phyloP scores from a whole-genome alignment of 2,329 filamentous ascomycete genomes.

The Colletotrichum orchidophilum region DNA sequence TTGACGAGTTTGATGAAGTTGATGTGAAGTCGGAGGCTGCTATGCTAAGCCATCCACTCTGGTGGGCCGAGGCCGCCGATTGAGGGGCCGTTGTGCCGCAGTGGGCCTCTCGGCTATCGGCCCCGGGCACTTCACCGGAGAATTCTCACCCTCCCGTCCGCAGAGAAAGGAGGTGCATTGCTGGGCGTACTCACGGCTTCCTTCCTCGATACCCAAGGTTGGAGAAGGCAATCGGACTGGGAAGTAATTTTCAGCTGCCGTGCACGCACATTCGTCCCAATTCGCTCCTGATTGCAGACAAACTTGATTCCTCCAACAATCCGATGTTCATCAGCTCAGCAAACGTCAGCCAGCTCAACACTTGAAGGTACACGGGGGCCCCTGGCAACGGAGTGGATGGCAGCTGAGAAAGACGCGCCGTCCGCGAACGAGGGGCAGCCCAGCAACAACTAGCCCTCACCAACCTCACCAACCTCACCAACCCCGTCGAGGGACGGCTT shows the following conservation, averaged over 20 bases:
- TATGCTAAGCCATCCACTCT: slow-evolving; percentile 3
- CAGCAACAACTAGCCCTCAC: neutral
- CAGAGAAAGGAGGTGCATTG: neutral
- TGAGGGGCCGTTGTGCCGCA: neutral
- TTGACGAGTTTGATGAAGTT: neutral
- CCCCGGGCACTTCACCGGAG: neutral
- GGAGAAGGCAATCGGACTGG: neutral
- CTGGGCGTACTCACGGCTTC: neutral
- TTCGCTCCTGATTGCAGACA: neutral
- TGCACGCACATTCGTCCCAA: neutral
- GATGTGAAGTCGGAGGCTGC: slow-evolving; percentile 1
- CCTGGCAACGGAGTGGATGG: neutral
- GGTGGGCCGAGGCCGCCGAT: neutral
- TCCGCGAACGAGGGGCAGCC: neutral
- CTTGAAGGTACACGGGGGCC: neutral
- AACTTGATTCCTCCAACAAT: neutral
- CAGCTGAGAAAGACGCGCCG: neutral
- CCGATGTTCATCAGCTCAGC: slow-evolving; percentile 20
- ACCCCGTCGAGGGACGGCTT: neutral
- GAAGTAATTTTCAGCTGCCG: slow-evolving; percentile 1
- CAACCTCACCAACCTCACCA: neutral
- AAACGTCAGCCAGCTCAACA: neutral
- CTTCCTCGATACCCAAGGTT: neutral
- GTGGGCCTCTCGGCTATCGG: neutral
- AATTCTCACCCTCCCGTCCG: neutral